phyloP scores from a whole-genome alignment of 2,329 filamentous ascomycete genomes.

The Cryphonectria radicalis region DNA sequence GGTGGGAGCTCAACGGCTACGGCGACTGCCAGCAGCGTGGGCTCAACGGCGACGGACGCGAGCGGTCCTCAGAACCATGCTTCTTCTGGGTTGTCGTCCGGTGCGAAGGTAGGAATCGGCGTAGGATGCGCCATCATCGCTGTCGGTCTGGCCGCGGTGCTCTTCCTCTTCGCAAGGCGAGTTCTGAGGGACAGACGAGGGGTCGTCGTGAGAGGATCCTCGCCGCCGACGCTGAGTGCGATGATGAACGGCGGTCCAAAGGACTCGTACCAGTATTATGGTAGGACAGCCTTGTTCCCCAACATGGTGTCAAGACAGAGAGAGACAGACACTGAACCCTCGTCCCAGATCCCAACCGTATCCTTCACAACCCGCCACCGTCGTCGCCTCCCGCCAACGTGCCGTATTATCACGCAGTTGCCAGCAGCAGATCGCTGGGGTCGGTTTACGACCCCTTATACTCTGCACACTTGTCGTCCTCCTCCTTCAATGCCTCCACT shows the following conservation, averaged over 20 bases:
- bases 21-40: background rate
- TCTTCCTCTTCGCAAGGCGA: constrained; percentile 17
- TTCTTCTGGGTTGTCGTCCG: constrained; percentile 24
- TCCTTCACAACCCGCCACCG: background rate
- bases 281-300: background rate
- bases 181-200: constrained; percentile 2
- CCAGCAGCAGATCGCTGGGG: background rate
- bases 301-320: background rate
- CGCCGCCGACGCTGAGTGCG: constrained; percentile 6
- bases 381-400: background rate
- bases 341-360: constrained; percentile 1
- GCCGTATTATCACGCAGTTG: background rate
- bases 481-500: background rate
- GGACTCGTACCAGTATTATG: background rate
- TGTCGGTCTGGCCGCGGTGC: constrained; percentile 21
- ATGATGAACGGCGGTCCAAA: background rate
- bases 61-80: background rate
- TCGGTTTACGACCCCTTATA: constrained; percentile 15
- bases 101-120: constrained; percentile 32
- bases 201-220: constrained; percentile 18
- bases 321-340: background rate
- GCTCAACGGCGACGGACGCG: background rate
- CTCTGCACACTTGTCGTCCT: constrained; percentile 5
- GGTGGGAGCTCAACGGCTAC: constrained; percentile 5
- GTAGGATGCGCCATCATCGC: constrained; percentile 25